Evolutionary conservation across 495 filamentous ascomycete genomes (phyloP).

Genomic region (Trichoderma erinaceum): DNA sequence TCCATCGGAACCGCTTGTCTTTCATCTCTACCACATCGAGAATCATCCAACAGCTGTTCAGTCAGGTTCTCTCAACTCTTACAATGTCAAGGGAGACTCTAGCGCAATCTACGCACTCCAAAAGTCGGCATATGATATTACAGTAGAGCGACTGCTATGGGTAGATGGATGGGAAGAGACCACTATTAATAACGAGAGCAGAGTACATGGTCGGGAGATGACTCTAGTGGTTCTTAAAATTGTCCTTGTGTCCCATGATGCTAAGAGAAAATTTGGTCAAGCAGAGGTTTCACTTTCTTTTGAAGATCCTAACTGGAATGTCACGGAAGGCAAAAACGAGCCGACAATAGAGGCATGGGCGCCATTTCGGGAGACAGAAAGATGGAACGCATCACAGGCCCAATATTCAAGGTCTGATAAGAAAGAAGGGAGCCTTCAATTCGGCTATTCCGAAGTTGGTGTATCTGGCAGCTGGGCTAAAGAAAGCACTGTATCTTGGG

Average conservation of each 20-base stretch:
- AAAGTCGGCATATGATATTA: not conserved
- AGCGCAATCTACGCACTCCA: not conserved
- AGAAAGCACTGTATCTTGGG: not conserved
- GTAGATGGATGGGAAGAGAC: conserved; percentile 2
- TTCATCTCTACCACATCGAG: not conserved
- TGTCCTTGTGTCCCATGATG: not conserved
- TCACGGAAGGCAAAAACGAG: not conserved
- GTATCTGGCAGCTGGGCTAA: not conserved
- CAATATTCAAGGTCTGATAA: not conserved
- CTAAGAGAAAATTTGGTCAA: not conserved
- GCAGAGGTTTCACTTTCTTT: not conserved
- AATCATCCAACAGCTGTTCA: not conserved
- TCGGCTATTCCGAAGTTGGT: not conserved
- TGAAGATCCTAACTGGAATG: not conserved
- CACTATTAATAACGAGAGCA: not conserved
- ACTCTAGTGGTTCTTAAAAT: not conserved
- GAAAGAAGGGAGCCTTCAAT: not conserved
- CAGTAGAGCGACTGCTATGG: not conserved
- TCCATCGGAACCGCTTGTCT: not conserved
- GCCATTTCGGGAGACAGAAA: not conserved
- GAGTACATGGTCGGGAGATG: not conserved
- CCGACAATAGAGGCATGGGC: not conserved
- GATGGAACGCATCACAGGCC: not conserved
- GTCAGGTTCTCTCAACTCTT: not conserved
- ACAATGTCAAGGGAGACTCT: not conserved